These are phyloP conservation scores for Salix arbutifolia DNA, from an alignment of 345 rosid species.

Conservation along the genomic window DNA sequence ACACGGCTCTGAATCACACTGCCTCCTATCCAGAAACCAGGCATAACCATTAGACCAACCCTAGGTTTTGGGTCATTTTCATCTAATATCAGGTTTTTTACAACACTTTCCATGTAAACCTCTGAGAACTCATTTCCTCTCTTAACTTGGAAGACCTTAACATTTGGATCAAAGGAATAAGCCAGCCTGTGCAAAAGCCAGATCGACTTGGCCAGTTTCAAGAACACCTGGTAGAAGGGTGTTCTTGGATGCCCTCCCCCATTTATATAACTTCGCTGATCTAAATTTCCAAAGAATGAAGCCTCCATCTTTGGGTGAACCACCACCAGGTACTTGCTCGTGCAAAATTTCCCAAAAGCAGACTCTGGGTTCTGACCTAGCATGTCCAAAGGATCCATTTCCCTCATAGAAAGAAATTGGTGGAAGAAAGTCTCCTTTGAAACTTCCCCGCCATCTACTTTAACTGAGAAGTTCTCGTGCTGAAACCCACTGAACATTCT, in stretches of 20 bases:
- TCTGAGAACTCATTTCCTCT: conserved; percentile 69
- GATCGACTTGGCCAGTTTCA: conserved; percentile 67
- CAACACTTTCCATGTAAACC: conserved; percentile 73
- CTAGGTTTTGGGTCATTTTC: conserved; percentile 49
- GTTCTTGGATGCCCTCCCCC: conserved; percentile 86
- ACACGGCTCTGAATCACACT: conserved; percentile 69
- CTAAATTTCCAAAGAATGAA: conserved; percentile 76
- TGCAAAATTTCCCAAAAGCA: conserved; percentile 63
- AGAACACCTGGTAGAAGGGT: conserved; percentile 64
- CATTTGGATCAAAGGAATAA: conserved; percentile 59
- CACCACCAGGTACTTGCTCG: conserved; percentile 57
- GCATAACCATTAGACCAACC: conserved; percentile 81
- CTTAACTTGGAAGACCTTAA: conserved; percentile 62
- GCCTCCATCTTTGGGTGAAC: conserved; percentile 88
- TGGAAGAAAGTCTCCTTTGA: conserved; percentile 64
- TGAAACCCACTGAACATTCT: conserved; percentile 80
- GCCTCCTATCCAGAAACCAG: conserved; percentile 77
- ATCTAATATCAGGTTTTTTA: conserved; percentile 54
- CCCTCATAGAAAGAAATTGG: conserved; percentile 59
- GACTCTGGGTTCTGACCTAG: conserved; percentile 76
- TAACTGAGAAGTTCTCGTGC: conserved; percentile 47
- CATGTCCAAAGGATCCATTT: conserved; percentile 68
- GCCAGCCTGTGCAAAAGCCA: conserved; percentile 85
- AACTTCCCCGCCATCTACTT: conserved; percentile 32
- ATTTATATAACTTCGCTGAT: conserved; percentile 60